Base-by-base conservation (phyloP, 768 basidiomycete species). In the Tulasnella sp. region DNA sequence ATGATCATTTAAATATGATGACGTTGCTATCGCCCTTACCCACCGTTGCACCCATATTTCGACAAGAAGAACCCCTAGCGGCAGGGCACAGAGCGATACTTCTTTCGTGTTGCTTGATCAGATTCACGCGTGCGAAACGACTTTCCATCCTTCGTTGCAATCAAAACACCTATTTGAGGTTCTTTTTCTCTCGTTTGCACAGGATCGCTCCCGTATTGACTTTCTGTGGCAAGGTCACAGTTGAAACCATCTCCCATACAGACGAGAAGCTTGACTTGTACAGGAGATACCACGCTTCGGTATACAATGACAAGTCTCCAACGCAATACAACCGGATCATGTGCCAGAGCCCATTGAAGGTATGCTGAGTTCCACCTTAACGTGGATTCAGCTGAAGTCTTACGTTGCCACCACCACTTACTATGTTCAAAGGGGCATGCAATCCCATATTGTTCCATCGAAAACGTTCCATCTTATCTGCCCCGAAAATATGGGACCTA, bases 401-500 rank as follows among this genome's bases (percentile, higher is more conserved):
- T 22, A 25, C 24, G 16, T 29, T 28, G 15, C 8, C 13, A 22
- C 20, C 16, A 24, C 19, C 37, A n/a, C n/a, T n/a, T 12, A 41
- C 16, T 7, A 28, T 31, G 40, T 15, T 10, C 9, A 9, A 28
- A 56, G 56, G 22, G 54, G 32, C 49, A 54, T 27, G 34, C 37
- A 24, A 57, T 57, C 35, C n/a, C n/a, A 3, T 57, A 34, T 32
- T 15, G 5, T 2, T 7, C 37, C 20, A 15, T 16, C n/a, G n/a
- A n/a, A n/a, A n/a, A n/a, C 16, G 10, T 35, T 34, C 75, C 78
- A 13, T 50, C 53, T 3, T 72, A 81, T 59, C 70, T 93, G 9
- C 90, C 90, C 0, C 61, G 55, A n/a, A 66, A 75, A 15, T 96
- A 89, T 63, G 92, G 93, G n/a, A 82, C 87, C 20, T 87, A 88